A percentile compares a stretch with the other conserved stretches of the same genome.
These are phyloP conservation scores for Rhizopus arrhizus DNA, from an alignment of 371 early-diverging fungal genomes.

Conservation along the genomic window DNA sequence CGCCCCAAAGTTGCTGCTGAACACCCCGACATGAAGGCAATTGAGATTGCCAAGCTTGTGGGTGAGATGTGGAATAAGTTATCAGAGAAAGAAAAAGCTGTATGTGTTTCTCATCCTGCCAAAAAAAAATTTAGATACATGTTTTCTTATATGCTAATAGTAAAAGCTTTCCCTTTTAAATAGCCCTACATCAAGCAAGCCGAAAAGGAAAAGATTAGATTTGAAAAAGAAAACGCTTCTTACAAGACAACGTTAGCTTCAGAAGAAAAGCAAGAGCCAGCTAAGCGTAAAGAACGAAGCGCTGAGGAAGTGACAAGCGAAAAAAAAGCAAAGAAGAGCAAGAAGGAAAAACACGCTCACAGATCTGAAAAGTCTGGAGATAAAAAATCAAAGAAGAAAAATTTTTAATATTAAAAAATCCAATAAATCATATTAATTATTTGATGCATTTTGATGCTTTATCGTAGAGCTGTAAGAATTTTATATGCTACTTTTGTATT, in stretches of 20 bases:
- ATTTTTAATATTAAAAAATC: not conserved
- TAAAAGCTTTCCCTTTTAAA: conserved; percentile 7
- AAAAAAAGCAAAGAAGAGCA: conserved; percentile 20
- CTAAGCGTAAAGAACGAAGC: conserved; percentile 12
- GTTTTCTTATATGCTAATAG: not conserved
- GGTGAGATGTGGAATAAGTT: conserved; percentile 78
- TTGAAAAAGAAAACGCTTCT: conserved; percentile 13
- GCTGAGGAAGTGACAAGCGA: not conserved
- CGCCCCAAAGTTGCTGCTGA: conserved; percentile 66
- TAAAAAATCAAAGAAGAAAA: conserved; percentile 13
- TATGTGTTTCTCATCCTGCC: conserved; percentile 14
- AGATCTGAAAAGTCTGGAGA: conserved; percentile 1
- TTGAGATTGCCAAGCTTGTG: conserved; percentile 68
- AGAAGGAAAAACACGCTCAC: conserved; percentile 4
- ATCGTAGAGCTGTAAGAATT: no score
- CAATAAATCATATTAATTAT: no score
- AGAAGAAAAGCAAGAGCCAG: not conserved
- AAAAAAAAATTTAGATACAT: not conserved
- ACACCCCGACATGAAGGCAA: conserved; percentile 60
- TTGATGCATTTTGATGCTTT: no score
- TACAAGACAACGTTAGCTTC: conserved; percentile 16
- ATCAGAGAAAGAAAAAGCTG: conserved; percentile 62
- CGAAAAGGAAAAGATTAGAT: conserved; percentile 24
- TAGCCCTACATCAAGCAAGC: conserved; percentile 27
- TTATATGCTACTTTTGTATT: no score